phyloP scores from a whole-genome alignment of 129 eudicot species.

The Chrysanthemum lavandulifolium region DNA sequence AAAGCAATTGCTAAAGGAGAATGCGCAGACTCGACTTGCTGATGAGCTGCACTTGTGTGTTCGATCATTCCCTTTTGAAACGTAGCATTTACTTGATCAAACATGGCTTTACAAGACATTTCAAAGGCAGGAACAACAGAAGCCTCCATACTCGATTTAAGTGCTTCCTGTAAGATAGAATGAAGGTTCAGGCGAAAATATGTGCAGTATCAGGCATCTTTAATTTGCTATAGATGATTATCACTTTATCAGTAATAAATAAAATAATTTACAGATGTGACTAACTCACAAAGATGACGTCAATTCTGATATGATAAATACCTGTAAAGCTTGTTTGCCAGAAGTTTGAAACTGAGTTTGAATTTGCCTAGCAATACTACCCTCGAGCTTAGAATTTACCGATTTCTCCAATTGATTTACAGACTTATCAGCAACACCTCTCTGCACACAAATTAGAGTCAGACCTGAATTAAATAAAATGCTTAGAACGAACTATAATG shows the following conservation, averaged over 20 bases:
- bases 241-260: too few relatives aligned
- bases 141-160: conserved; percentile 71
- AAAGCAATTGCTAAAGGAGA: conserved; percentile 76
- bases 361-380: conserved; percentile 80
- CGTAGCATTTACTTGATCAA: conserved; percentile 88
- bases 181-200: background rate
- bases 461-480: conserved; percentile 4
- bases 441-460: conserved; percentile 48
- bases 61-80: conserved; percentile 93
- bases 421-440: conserved; percentile 90
- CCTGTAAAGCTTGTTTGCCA: conserved; percentile 98
- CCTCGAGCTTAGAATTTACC: conserved; percentile 79
- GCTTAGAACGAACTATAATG: background rate
- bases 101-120: conserved; percentile 93
- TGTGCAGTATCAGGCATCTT: too few relatives aligned
- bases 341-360: conserved; percentile 94
- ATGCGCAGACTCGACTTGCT: conserved; percentile 73
- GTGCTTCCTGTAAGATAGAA: conserved; percentile 62
- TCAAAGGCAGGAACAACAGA: conserved; percentile 90
- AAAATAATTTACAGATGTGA: too few relatives aligned
- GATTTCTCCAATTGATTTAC: conserved; percentile 87
- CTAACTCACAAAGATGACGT: too few relatives aligned
- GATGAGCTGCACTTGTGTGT: conserved; percentile 62
- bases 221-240: too few relatives aligned
- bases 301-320: conserved; percentile 7